Conservation (phyloP, 208 protist genomes). For the Naegleria lovaniensis region DNA sequence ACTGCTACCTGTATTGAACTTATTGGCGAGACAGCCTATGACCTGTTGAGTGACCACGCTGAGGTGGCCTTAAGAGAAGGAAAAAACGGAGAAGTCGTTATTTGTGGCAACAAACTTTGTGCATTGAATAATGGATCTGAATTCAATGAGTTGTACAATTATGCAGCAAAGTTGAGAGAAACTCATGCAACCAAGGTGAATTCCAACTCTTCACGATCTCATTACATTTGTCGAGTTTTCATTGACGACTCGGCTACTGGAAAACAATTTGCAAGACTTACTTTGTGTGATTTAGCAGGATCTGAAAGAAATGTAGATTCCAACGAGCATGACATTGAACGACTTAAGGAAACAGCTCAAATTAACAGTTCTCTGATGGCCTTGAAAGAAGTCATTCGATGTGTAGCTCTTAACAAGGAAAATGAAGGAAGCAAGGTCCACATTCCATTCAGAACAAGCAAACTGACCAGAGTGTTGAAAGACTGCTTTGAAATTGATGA, state of each 20-base stretch:
- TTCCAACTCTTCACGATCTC: conserved; percentile 6
- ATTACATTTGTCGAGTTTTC: conserved; percentile 12
- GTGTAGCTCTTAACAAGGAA: not conserved
- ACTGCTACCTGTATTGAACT: conserved; percentile 8
- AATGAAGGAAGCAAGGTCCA: conserved; percentile 47
- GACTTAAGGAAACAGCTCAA: conserved; percentile 34
- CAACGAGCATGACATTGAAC: conserved; percentile 33
- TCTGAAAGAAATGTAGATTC: conserved; percentile 34
- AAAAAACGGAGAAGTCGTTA: not conserved
- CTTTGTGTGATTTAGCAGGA: conserved; percentile 37
- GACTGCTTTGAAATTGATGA: conserved; percentile 60
- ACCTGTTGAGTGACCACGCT: not conserved
- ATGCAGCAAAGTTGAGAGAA: conserved; percentile 16
- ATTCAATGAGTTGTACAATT: not conserved
- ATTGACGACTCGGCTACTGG: not conserved
- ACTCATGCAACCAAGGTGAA: conserved; percentile 23
- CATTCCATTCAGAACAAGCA: conserved; percentile 80
- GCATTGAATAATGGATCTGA: not conserved
- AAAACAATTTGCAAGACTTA: conserved; percentile 15
- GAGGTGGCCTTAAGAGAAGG: not conserved
- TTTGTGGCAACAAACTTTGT: not conserved
- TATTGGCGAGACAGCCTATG: not conserved
- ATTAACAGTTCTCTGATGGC: conserved; percentile 37
- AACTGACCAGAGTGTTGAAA: conserved; percentile 78
- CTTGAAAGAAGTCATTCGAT: conserved; percentile 40